These are phyloP conservation scores for Silene noctiflora DNA, from an alignment of 179 eudicot species.

Conservation along the genomic window DNA sequence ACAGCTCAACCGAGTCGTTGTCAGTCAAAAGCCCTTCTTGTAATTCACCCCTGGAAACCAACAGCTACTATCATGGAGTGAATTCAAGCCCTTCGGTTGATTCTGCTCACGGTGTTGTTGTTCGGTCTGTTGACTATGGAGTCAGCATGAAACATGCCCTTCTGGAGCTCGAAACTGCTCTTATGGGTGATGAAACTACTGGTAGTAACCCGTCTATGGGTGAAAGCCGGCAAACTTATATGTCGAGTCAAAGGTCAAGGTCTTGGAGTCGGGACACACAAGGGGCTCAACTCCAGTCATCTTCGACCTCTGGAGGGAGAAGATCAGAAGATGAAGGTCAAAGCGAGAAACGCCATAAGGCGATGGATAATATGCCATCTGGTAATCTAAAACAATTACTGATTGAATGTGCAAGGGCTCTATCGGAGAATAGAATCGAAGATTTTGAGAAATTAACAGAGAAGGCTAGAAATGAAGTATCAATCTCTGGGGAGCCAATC, in stretches of 20 bases:
- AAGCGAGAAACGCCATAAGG: slow-evolving; percentile 39
- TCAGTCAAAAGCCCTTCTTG: slow-evolving; percentile 48
- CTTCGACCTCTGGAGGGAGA: slow-evolving; percentile 29
- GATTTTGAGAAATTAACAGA: slow-evolving; percentile 59
- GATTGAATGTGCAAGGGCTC: slow-evolving; percentile 70
- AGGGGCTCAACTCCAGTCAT: slow-evolving; percentile 27
- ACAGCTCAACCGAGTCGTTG: slow-evolving; percentile 49
- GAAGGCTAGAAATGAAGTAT: slow-evolving; percentile 55
- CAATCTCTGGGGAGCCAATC: slow-evolving; percentile 76
- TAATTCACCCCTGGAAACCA: slow-evolving; percentile 47
- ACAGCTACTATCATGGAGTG: slow-evolving; percentile 29
- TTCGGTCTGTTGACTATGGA: slow-evolving; percentile 22
- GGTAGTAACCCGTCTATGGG: slow-evolving; percentile 27
- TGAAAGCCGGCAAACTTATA: slow-evolving; percentile 35
- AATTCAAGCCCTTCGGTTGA: slow-evolving; percentile 39
- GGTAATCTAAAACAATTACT: slow-evolving; percentile 56
- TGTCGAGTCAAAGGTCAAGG: slow-evolving; percentile 26
- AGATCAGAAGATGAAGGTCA: slow-evolving; percentile 28
- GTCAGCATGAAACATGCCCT: slow-evolving; percentile 41
- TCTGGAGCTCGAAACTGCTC: slow-evolving; percentile 62
- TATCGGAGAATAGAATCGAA: slow-evolving; percentile 53
- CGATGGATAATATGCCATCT: slow-evolving; percentile 39
- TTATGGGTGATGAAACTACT: slow-evolving; percentile 53
- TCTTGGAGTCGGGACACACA: slow-evolving; percentile 23
- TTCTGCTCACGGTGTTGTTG: slow-evolving; percentile 20